A percentile compares a stretch with the other conserved stretches of the same genome.
Conservation (phyloP, 192 early-diverging fungal species). For the Powellomyces hirtus region DNA sequence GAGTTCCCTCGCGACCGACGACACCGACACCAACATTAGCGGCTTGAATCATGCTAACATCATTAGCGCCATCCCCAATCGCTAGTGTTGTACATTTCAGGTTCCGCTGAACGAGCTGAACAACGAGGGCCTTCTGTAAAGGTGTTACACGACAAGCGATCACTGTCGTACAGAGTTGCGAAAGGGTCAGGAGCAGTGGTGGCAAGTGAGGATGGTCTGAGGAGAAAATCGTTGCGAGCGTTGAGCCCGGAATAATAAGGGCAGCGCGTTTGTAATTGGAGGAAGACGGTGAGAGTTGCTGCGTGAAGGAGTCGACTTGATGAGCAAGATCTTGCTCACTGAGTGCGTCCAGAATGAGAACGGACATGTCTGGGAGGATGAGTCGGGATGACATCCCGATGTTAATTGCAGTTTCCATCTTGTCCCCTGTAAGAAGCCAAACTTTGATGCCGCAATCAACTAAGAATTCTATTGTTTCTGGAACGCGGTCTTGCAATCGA, state of each 20-base stretch:
- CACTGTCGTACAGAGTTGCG: constrained; percentile 37
- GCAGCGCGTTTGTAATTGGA: constrained; percentile 36
- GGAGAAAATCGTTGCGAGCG: constrained; percentile 70
- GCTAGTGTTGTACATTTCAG: constrained; percentile 69
- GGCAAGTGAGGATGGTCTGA: constrained; percentile 42
- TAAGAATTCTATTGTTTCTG: constrained; percentile 61
- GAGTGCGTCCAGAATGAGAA: constrained; percentile 40
- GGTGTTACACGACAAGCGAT: constrained; percentile 62
- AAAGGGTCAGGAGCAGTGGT: constrained; percentile 39
- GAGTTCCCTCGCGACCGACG: constrained; percentile 57
- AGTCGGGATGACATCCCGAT: constrained; percentile 59
- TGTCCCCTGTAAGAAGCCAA: constrained; percentile 65
- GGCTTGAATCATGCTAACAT: constrained; percentile 61
- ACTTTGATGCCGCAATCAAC: constrained; percentile 49
- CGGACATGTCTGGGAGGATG: constrained; percentile 42
- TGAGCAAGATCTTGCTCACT: constrained; percentile 21
- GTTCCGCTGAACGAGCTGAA: constrained; percentile 43
- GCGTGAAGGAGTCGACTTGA: constrained; percentile 34
- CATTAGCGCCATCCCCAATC: constrained; percentile 66
- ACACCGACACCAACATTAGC: constrained; percentile 59
- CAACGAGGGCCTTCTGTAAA: constrained; percentile 60
- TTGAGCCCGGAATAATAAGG: constrained; percentile 87
- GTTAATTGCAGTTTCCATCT: constrained; percentile 64
- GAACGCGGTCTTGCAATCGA: constrained; percentile 55
- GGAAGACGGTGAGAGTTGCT: neutral